Evolutionary conservation across 2,329 filamentous ascomycete species (phyloP).

Genomic region (Aspergillus bombycis): DNA sequence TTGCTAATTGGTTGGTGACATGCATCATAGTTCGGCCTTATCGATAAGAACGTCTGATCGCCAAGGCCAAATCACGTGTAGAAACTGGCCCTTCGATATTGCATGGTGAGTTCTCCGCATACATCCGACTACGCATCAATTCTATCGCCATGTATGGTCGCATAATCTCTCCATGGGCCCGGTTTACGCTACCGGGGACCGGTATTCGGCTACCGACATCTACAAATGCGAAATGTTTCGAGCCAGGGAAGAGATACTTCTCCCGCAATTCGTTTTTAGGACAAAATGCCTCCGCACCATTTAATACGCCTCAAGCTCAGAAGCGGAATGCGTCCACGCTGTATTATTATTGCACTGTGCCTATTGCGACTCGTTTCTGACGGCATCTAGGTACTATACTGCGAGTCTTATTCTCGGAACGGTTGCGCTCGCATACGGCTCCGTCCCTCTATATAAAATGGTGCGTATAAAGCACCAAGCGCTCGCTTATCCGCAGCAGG

Average conservation of each 20-base stretch:
- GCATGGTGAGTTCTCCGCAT: slow-evolving; percentile 14
- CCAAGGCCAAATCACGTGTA: slow-evolving; percentile 25
- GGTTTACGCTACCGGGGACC: slow-evolving; percentile 19
- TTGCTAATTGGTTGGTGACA: not conserved
- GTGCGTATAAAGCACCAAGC: slow-evolving; percentile 36
- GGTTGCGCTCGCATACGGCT: slow-evolving; percentile 66
- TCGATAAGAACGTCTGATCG: slow-evolving; percentile 4
- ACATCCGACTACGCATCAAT: slow-evolving; percentile 19
- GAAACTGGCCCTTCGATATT: slow-evolving; percentile 13
- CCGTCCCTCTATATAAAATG: slow-evolving; percentile 71
- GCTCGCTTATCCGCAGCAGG: not conserved
- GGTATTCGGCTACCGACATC: slow-evolving; percentile 19
- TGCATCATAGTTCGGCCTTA: not conserved
- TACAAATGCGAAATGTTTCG: slow-evolving; percentile 21
- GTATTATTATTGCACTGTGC: slow-evolving; percentile 39
- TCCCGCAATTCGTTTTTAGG: slow-evolving; percentile 34
- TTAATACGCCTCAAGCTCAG: slow-evolving; percentile 38
- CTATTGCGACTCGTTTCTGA: slow-evolving; percentile 12
- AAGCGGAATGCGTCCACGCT: slow-evolving; percentile 60
- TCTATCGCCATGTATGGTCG: slow-evolving; percentile 34
- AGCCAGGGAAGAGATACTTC: slow-evolving; percentile 35
- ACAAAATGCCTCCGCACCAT: slow-evolving; percentile 34
- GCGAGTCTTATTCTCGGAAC: slow-evolving; percentile 66
- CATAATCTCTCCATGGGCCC: slow-evolving; percentile 29
- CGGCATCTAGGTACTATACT: slow-evolving; percentile 60